Base-by-base conservation (phyloP, 2,329 filamentous ascomycete species). In the Fusarium nematophilum region DNA sequence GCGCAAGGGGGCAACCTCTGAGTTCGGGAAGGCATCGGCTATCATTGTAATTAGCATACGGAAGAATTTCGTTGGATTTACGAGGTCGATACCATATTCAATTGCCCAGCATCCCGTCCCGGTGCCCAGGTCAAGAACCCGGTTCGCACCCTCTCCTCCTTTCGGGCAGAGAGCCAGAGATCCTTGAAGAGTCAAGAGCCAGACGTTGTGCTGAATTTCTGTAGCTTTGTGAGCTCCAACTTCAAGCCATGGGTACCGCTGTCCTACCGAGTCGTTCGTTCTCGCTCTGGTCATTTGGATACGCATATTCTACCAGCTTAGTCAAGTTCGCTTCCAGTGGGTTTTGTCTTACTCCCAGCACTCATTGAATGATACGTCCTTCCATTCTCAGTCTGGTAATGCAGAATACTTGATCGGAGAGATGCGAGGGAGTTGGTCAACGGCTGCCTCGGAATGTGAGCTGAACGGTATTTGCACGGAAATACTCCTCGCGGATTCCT, bases 41-140 rank as follows among this genome's bases (percentile, higher is more conserved):
- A n/a, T n/a, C n/a, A n/a, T n/a, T n/a, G n/a, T n/a, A n/a, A n/a
- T n/a, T n/a, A n/a, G n/a, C n/a, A n/a, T n/a, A n/a, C n/a, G n/a
- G n/a, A n/a, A n/a, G n/a, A n/a, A n/a, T n/a, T n/a, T n/a, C n/a
- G n/a, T n/a, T n/a, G n/a, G n/a, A n/a, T n/a, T n/a, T n/a, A n/a
- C n/a, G n/a, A n/a, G n/a, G n/a, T n/a, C n/a, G n/a, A n/a, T n/a
- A 53, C 51, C 56, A 27, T 56, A 49, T 29, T 59, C 51, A 1
- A 56, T 57, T 1, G 58, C 58, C 58, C 58, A 61, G 9, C 26
- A 39, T n/a, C 58, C 58, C 2, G 55, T 61, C 3, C 55, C 46
- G 0, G 50, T 55, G 0, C 58, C 58, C 5, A 59, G 3, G 9
- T 62, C 55, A 3, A 59, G 38, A 2, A 55, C 53, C 8, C 46